Conservation (phyloP, 768 basidiomycete genomes). For the Boletus rubroflammeus region DNA sequence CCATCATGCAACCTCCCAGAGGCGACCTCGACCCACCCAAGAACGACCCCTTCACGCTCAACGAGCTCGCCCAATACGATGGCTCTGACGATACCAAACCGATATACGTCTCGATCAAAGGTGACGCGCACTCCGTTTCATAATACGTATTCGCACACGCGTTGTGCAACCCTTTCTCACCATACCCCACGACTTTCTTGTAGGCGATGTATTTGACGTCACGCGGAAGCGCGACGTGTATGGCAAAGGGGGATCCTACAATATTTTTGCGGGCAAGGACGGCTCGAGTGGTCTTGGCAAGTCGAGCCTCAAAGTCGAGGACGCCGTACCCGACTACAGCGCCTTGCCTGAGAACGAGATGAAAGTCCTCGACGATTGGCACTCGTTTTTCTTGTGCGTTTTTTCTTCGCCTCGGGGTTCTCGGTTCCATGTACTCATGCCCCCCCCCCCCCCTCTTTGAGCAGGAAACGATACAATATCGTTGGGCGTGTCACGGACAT, state of each 20-base stretch:
- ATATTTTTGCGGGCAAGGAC: slow-evolving; percentile 91
- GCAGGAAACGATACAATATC: slow-evolving; percentile 82
- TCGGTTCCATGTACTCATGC: neutral
- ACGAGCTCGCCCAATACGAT: slow-evolving; percentile 66
- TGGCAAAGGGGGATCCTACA: slow-evolving; percentile 74
- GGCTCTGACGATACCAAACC: slow-evolving; percentile 63
- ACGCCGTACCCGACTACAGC: slow-evolving; percentile 88
- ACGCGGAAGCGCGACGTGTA: slow-evolving; percentile 83
- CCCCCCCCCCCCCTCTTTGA: neutral
- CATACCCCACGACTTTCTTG: neutral
- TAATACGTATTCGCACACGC: slow-evolving; percentile 19
- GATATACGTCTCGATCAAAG: slow-evolving; percentile 93
- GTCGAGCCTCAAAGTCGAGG: slow-evolving; percentile 81
- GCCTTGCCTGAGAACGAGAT: slow-evolving; percentile 62
- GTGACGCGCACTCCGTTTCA: slow-evolving; percentile 40
- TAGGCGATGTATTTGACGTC: slow-evolving; percentile 87
- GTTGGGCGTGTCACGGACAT: slow-evolving; percentile 70
- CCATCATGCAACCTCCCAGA: slow-evolving; percentile 69
- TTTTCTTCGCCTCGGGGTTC: neutral
- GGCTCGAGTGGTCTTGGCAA: slow-evolving; percentile 85
- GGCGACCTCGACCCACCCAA: slow-evolving; percentile 67
- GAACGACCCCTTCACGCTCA: slow-evolving; percentile 70
- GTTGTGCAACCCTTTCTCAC: neutral
- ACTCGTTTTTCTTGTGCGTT: slow-evolving; percentile 80
- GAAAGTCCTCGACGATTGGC: slow-evolving; percentile 88